phyloP scores from a whole-genome alignment of 805 yeast genomes.

The Komagataella populi region DNA sequence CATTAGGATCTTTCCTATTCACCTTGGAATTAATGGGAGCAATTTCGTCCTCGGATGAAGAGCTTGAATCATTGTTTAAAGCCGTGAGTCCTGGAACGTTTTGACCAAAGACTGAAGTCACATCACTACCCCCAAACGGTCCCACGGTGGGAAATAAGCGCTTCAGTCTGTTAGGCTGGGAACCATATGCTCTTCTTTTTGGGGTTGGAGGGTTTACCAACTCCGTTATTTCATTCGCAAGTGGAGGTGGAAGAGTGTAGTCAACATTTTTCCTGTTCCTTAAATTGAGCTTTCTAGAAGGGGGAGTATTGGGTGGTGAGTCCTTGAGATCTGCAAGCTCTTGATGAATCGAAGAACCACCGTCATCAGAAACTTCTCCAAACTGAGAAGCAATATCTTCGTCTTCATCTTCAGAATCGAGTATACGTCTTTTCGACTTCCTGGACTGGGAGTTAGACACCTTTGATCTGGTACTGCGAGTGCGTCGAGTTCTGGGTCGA shows the following conservation, averaged over 20 bases:
- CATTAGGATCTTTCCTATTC: not conserved
- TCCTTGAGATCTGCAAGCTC: slow-evolving; percentile 57
- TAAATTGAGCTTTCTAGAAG: slow-evolving; percentile 30
- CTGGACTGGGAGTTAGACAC: not conserved
- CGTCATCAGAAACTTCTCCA: slow-evolving; percentile 9
- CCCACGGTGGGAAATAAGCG: slow-evolving; percentile 89
- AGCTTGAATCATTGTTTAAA: slow-evolving; percentile 27
- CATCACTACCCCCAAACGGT: slow-evolving; percentile 96
- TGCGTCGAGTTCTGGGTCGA: not conserved
- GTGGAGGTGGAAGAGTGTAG: slow-evolving; percentile 76
- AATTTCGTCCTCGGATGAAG: slow-evolving; percentile 31
- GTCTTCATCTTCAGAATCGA: slow-evolving; percentile 2
- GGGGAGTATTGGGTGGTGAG: slow-evolving; percentile 39
- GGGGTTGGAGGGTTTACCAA: slow-evolving; percentile 9
- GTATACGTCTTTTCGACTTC: not conserved
- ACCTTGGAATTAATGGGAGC: slow-evolving; percentile 15
- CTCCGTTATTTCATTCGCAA: slow-evolving; percentile 26
- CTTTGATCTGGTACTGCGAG: not conserved
- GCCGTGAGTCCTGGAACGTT: slow-evolving; percentile 35
- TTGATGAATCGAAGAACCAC: slow-evolving; percentile 32
- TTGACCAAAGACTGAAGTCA: slow-evolving; percentile 66
- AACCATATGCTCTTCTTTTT: slow-evolving; percentile 15
- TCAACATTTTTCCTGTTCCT: slow-evolving; percentile 64
- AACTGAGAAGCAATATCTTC: slow-evolving; percentile 6
- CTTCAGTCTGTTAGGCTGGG: slow-evolving; percentile 28